Evolutionary conservation across 164 flowering plant genomes (phyloP).

Genomic region (Sedum album): DNA sequence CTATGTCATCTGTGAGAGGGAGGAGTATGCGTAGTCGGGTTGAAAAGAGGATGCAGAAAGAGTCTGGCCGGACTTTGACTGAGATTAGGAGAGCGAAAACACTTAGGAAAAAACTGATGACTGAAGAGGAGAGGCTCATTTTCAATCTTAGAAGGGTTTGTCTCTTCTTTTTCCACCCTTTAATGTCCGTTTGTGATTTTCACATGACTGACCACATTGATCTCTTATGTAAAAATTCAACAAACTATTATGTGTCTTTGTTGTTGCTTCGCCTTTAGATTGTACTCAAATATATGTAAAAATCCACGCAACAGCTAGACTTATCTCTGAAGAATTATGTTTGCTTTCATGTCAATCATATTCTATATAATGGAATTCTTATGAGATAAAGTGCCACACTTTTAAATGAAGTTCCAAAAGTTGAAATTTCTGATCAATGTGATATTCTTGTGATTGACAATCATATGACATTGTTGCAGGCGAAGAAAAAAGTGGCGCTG

Average conservation of each 20-base stretch:
- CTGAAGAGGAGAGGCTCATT: constrained; percentile 76
- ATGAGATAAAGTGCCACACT: neutral
- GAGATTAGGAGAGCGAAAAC: constrained; percentile 64
- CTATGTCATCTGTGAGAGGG: constrained; percentile 44
- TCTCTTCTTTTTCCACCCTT: neutral
- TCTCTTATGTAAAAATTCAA: too few relatives aligned
- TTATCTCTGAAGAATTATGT: neutral
- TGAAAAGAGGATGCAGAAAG: constrained; percentile 61
- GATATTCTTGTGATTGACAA: neutral
- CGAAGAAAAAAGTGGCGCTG: constrained; percentile 93
- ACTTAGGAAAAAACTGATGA: constrained; percentile 69
- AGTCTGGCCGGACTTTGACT: constrained; percentile 61
- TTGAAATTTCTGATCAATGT: too few relatives aligned
- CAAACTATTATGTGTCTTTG: too few relatives aligned
- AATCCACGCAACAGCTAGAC: neutral
- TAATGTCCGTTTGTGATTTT: too few relatives aligned
- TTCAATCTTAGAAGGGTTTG: constrained; percentile 72
- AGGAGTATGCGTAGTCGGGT: constrained; percentile 75
- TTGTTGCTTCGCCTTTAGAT: too few relatives aligned
- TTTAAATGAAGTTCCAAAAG: neutral
- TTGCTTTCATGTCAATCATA: neutral
- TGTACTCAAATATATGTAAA: too few relatives aligned
- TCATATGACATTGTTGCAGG: constrained; percentile 35
- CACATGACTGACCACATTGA: neutral
- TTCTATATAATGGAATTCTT: neutral